Percentiles rank a stretch among this genome's conserved stretches.
Evolutionary conservation across 495 filamentous ascomycete species (phyloP).

Genomic region (Penicillium riverlandense): DNA sequence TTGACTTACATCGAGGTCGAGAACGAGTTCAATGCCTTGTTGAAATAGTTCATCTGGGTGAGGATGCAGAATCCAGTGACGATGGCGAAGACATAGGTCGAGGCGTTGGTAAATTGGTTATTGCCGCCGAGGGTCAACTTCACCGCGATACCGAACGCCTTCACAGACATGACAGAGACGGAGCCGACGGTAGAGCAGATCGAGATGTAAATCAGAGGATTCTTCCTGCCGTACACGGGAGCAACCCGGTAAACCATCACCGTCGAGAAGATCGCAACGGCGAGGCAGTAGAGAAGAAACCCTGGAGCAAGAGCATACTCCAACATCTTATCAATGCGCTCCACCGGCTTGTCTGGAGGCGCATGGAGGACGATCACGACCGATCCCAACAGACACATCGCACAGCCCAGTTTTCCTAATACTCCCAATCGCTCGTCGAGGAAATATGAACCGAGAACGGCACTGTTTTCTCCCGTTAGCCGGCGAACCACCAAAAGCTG

Average conservation of each 20-base stretch:
- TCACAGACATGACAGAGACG: conserved; percentile 96
- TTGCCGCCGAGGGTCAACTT: conserved; percentile 86
- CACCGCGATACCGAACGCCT: conserved; percentile 93
- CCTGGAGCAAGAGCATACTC: conserved; percentile 64
- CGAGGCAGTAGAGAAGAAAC: conserved; percentile 75
- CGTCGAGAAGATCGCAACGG: conserved; percentile 71
- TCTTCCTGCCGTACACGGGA: conserved; percentile 83
- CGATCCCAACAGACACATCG: conserved; percentile 90
- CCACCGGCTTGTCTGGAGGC: conserved; percentile 83
- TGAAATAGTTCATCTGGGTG: conserved; percentile 99
- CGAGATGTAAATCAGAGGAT: conserved; percentile 89
- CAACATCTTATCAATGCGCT: conserved; percentile 81
- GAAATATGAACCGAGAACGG: conserved; percentile 91
- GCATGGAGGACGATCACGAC: conserved; percentile 97
- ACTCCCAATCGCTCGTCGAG: conserved; percentile 81
- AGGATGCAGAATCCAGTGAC: conserved; percentile 88
- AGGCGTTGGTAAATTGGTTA: conserved; percentile 90
- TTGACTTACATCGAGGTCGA: conserved; percentile 83
- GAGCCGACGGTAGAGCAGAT: conserved; percentile 97
- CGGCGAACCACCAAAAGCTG: no score
- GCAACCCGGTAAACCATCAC: conserved; percentile 96
- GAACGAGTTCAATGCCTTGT: conserved; percentile 96
- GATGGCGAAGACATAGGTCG: conserved; percentile 95
- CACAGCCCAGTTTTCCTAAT: conserved; percentile 89
- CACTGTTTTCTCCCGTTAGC: conserved; percentile 31